Conservation (phyloP, 1,284 basidiomycete genomes). For the Cryptococcus sp. region DNA sequence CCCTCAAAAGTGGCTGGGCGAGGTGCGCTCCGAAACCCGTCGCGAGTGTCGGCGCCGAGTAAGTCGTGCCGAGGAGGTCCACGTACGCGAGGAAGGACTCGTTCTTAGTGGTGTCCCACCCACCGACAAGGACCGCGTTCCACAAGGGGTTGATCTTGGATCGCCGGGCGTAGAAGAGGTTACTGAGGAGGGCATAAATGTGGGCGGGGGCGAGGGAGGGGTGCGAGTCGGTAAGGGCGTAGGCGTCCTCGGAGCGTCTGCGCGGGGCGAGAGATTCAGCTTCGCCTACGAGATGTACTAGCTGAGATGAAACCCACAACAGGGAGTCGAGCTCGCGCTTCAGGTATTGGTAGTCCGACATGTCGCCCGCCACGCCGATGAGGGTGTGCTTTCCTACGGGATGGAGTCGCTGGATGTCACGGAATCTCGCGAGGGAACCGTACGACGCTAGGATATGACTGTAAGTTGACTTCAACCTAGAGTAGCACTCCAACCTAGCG, state of each 20-base stretch:
- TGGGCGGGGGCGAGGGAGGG: constrained; percentile 74
- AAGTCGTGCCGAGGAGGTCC: constrained; percentile 95
- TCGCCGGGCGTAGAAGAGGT: constrained; percentile 86
- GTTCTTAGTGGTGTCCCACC: constrained; percentile 70
- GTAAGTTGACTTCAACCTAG: no score
- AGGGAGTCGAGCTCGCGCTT: constrained; percentile 59
- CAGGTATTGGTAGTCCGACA: constrained; percentile 96
- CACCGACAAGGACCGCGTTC: constrained; percentile 95
- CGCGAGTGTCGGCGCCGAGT: constrained; percentile 88
- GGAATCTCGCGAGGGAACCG: constrained; percentile 95
- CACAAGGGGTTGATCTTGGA: constrained; percentile 90
- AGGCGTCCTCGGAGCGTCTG: constrained; percentile 62
- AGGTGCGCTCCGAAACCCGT: constrained; percentile 96
- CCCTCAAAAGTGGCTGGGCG: constrained; percentile 86
- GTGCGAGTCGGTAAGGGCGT: constrained; percentile 73
- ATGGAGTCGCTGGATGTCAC: constrained; percentile 85
- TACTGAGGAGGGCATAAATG: constrained; percentile 88
- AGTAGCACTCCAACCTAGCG: no score
- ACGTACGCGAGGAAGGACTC: constrained; percentile 88
- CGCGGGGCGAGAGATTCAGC: neutral
- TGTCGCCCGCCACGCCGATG: constrained; percentile 90
- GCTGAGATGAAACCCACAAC: constrained; percentile 30
- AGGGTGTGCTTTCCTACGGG: constrained; percentile 76
- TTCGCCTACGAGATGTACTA: neutral
- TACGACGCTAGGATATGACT: constrained; percentile 69